Evolutionary conservation across 2,329 filamentous ascomycete genomes (phyloP), one percentile per base, ranked within the genome.

Genomic region (Alternaria burnsii): DNA sequence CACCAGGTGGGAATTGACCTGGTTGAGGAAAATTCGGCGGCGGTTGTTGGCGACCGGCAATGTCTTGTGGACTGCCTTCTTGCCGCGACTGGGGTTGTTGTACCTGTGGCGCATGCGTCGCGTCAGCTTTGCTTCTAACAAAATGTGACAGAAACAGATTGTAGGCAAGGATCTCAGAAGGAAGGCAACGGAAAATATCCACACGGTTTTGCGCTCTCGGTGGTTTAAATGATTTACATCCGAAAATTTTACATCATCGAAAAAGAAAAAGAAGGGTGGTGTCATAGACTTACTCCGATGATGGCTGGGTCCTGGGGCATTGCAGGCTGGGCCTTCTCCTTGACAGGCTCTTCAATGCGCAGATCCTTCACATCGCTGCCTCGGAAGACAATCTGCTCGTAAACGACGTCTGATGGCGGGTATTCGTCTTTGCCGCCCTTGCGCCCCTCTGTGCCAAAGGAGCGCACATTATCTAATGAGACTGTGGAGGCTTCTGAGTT

Each of bases 121-220:
- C 59, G 62, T 76, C 60, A 78, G 75, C 69, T 50, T 63, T 52
- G 12, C 41, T 55, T 53, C 36, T 24, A 42, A 32, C 43, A 36
- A 48, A 47, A 58, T 26, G 50, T 56, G 70, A 71, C 48, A 66
- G 51, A 48, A 60, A 51, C 18, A 56, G 58, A 22, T 38, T 38
- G 34, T 58, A 48, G 52, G 44, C 55, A 63, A 30, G 26, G 59
- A 71, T 67, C 89, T 97, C 93, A 97, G 93, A 97, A 97, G 94
- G 94, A 97, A 97, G 94, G 93, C 94, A 97, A 97, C 94, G 93
- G 94, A 97, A 73, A 90, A 90, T 88, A 82, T 97, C 94, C 89
- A 97, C 94, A 97, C 84, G 87, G 86, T 84, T 90, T 93, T 97
- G 93, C 93, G 93, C 93, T 91, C 90, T 90, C 91, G 91, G 91